Evolutionary conservation across 139 green algal genomes (phyloP).

Genomic region (Gonium pectorale): DNA sequence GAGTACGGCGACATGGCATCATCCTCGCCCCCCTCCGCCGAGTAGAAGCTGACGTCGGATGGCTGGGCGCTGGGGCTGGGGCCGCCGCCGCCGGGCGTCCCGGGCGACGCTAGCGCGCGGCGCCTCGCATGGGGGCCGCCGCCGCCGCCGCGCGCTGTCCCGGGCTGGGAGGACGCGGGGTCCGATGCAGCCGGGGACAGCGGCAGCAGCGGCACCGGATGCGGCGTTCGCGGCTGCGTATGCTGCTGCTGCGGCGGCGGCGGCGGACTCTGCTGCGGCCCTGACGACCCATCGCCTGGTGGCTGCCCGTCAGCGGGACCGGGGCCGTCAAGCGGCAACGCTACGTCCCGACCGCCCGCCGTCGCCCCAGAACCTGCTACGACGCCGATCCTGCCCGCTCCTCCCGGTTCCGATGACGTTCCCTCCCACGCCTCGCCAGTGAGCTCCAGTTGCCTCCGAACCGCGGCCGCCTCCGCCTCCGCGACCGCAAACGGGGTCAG

Average conservation of each 20-base stretch:
- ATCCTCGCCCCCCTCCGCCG: not conserved
- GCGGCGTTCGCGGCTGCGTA: not conserved
- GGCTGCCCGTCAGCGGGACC: no score
- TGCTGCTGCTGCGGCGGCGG: not conserved
- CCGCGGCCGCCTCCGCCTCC: no score
- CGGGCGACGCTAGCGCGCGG: not conserved
- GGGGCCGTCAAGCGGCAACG: not conserved
- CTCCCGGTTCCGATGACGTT: no score
- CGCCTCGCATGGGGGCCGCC: no score
- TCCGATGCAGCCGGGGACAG: not conserved
- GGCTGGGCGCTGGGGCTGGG: not conserved
- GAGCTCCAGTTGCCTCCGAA: no score
- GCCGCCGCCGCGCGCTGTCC: not conserved
- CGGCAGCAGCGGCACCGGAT: not conserved
- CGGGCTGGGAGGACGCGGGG: not conserved
- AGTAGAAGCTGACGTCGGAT: constrained; percentile 30
- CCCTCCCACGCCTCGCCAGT: no score
- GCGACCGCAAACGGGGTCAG: no score
- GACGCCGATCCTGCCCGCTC: no score
- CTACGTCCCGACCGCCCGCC: not conserved
- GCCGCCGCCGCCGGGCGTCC: not conserved
- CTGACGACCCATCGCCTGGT: not conserved
- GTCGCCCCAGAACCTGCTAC: not conserved
- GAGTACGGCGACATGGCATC: not conserved
- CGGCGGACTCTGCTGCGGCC: not conserved